A percentile compares a stretch with the other conserved stretches of the same genome.
Conservation (phyloP, 257 asterid species). For the Solanum pimpinellifolium region DNA sequence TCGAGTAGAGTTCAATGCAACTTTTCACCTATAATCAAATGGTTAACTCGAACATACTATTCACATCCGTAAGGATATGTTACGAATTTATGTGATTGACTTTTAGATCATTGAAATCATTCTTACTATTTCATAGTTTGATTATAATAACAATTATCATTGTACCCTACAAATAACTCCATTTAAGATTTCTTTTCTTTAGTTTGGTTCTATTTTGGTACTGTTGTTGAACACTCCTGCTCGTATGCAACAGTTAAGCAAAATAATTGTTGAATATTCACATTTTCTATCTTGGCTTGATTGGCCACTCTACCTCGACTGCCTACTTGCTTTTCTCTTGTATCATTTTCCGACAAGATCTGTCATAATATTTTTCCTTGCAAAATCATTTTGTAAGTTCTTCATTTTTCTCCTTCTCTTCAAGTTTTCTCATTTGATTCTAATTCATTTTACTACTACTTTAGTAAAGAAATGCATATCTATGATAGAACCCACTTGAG, state of each 20-base stretch:
- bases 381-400: background rate
- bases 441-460: background rate
- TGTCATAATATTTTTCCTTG: background rate
- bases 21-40: background rate
- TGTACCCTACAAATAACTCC: background rate
- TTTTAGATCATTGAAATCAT: background rate
- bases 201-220: background rate
- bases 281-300: background rate
- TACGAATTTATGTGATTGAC: no score
- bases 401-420: background rate
- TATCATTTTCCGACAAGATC: background rate
- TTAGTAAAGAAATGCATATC: background rate
- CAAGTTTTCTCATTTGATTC: background rate
- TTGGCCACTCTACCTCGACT: background rate
- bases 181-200: no score
- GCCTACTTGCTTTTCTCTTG: background rate
- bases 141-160: background rate
- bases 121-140: background rate
- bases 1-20: background rate
- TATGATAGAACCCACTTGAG: background rate
- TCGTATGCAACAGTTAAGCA: background rate
- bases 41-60: background rate
- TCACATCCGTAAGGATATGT: background rate
- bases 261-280: background rate
- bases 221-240: background rate